These are phyloP conservation scores for Ceratonia siliqua DNA, from an alignment of 306 rosid genomes.

Conservation along the genomic window DNA sequence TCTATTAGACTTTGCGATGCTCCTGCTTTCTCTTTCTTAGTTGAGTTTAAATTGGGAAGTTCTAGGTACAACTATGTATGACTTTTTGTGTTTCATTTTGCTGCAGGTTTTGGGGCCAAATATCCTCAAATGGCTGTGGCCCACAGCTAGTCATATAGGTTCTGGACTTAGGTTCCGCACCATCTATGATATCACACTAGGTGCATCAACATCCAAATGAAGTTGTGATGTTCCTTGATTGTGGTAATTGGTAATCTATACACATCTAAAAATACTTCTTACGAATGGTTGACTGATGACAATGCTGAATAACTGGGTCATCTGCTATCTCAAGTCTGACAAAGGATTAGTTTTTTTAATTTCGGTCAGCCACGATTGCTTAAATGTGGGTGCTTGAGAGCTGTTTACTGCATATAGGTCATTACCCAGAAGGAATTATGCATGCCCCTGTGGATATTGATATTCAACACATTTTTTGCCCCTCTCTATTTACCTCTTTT, in stretches of 20 bases:
- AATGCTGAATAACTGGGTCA: conserved; percentile 34
- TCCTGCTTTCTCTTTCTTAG: neutral
- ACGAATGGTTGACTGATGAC: conserved; percentile 35
- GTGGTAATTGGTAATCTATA: conserved; percentile 25
- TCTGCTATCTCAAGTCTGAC: conserved; percentile 30
- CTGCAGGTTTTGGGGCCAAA: conserved; percentile 86
- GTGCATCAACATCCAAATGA: conserved; percentile 53
- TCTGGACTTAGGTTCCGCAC: conserved; percentile 77
- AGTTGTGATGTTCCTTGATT: conserved; percentile 28
- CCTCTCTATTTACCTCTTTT: neutral
- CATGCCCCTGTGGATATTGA: conserved; percentile 36
- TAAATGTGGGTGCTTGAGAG: conserved; percentile 34
- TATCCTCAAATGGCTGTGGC: conserved; percentile 75
- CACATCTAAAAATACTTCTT: conserved; percentile 36
- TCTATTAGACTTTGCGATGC: neutral
- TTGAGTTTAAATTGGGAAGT: neutral
- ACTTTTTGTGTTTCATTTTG: conserved; percentile 35
- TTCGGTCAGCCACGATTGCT: conserved; percentile 27
- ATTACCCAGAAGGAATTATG: conserved; percentile 13
- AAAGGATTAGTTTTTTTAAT: neutral
- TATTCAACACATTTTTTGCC: neutral
- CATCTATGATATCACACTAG: conserved; percentile 45
- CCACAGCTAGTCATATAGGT: conserved; percentile 69
- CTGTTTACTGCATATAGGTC: conserved; percentile 33
- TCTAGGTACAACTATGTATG: neutral